Conservation (phyloP, 2,329 filamentous ascomycete genomes). For the Ophiosphaerella narmari region DNA sequence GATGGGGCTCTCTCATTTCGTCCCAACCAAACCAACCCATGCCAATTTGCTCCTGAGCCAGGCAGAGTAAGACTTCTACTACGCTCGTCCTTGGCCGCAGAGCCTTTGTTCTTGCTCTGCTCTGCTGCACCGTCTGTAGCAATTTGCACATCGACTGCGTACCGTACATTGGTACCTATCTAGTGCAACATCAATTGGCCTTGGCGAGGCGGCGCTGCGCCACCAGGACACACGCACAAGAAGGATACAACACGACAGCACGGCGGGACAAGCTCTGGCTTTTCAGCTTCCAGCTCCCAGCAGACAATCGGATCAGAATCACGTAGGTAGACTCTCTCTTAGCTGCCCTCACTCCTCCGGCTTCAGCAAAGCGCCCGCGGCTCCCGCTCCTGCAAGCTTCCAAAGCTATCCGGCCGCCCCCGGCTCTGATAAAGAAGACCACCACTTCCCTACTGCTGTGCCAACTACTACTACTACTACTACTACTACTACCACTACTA, state of each 20-base stretch:
- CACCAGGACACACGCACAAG: slow-evolving; percentile 9
- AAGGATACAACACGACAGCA: background rate
- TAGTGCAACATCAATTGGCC: slow-evolving; percentile 1
- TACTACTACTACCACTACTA: background rate
- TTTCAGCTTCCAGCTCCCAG: background rate
- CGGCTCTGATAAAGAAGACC: slow-evolving; percentile 15
- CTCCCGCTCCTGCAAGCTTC: slow-evolving; percentile 19
- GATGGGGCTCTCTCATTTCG: slow-evolving; percentile 29
- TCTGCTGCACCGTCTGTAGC: no score
- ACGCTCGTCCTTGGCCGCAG: no score
- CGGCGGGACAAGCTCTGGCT: no score
- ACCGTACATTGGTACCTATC: no score
- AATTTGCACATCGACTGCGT: no score
- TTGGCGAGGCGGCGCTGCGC: slow-evolving; percentile 10
- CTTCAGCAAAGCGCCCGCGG: slow-evolving; percentile 17
- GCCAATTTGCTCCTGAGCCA: slow-evolving; percentile 12
- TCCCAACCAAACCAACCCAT: slow-evolving; percentile 1
- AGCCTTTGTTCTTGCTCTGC: no score
- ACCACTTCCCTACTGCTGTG: background rate
- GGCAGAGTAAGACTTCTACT: no score
- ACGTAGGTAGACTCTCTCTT: slow-evolving; percentile 21
- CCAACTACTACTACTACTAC: background rate
- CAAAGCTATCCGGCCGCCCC: slow-evolving; percentile 27
- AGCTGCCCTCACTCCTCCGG: background rate
- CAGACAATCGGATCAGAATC: background rate